Evolutionary conservation across 2,329 filamentous ascomycete species (phyloP), one percentile per base, ranked within the genome.

Genomic region (Phaeosphaeriaceae sp.): DNA sequence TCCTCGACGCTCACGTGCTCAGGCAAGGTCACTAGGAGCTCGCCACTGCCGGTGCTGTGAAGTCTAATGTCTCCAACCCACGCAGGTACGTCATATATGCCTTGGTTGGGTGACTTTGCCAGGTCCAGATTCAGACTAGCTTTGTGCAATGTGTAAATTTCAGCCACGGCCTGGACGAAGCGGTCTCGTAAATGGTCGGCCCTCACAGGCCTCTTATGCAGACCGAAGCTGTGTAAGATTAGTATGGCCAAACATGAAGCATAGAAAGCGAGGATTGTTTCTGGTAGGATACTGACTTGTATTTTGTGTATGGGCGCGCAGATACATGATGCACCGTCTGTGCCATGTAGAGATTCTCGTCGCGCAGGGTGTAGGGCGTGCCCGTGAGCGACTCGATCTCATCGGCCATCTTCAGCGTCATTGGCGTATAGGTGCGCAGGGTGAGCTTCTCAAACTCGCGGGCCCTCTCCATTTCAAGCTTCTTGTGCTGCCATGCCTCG

Each of bases 131-230:
- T 58, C 27, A 70, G 49, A 19, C 67, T 68, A 5, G 71, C 66
- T 41, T 76, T 60, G 52, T 69, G 68, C 24, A 86, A 72, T 2
- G 84, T 74, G 58, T 83, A 81, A 4, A 86, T 74, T 68, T 89
- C 86, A 5, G 88, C 82, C 11, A 85, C 76, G 3, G 86, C 82
- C 60, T 85, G 82, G 60, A 85, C 84, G 42, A 88, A 79, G 31
- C 82, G 79, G 45, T 69, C 74, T 47, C 67, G 67, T 17, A 75
- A 62, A 11, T 67, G 57, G 17, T 57, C 46, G 7, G 59, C 46
- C 17, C 61, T 60, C 3, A 58, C 60, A 15, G 60, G 54, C 21
- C 66, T 67, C 48, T 56, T 58, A 25, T 62, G 53, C 27, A 67
- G 57, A 31, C 70, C 73, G 48, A 73, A 74, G 56, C 69, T 71